These are phyloP conservation scores for Penicillium pulvis DNA, from an alignment of 495 filamentous ascomycete species.

Conservation along the genomic window DNA sequence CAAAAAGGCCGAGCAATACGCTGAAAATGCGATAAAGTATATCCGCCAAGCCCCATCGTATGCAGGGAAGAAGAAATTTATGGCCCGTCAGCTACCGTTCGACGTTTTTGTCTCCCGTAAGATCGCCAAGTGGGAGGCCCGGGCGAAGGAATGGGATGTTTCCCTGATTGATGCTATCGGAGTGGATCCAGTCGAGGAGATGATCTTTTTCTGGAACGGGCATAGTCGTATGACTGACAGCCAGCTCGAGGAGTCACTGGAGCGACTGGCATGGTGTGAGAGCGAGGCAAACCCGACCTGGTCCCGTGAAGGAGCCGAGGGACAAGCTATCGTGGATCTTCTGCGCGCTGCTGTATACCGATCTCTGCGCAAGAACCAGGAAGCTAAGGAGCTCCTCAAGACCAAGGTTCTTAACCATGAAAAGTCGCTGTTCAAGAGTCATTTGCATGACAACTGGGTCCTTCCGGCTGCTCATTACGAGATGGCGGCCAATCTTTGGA, in stretches of 20 bases:
- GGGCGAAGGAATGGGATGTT: constrained; percentile 67
- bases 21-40: constrained; percentile 67
- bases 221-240: constrained; percentile 70
- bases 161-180: constrained; percentile 81
- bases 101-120: constrained; percentile 87
- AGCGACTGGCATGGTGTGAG: constrained; percentile 66
- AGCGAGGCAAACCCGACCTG: constrained; percentile 54
- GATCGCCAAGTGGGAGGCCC: constrained; percentile 84
- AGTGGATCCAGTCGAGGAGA: constrained; percentile 82
- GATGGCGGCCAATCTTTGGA: constrained; percentile 81
- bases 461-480: constrained; percentile 84
- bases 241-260: constrained; percentile 65
- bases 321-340: constrained; percentile 68
- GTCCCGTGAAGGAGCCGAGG: constrained; percentile 67
- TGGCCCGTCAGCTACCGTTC: constrained; percentile 87
- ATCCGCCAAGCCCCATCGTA: constrained; percentile 71
- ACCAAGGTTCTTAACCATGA: constrained; percentile 64
- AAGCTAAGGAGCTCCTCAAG: constrained; percentile 66
- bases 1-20: constrained; percentile 51
- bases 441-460: constrained; percentile 79
- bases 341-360: constrained; percentile 69
- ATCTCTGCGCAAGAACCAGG: constrained; percentile 57
- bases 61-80: constrained; percentile 84
- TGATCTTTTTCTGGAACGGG: constrained; percentile 95
- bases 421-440: constrained; percentile 68